A percentile compares a stretch with the other conserved stretches of the same genome.
Evolutionary conservation across 2,329 filamentous ascomycete genomes (phyloP).

Genomic region (Aureobasidium sp.): DNA sequence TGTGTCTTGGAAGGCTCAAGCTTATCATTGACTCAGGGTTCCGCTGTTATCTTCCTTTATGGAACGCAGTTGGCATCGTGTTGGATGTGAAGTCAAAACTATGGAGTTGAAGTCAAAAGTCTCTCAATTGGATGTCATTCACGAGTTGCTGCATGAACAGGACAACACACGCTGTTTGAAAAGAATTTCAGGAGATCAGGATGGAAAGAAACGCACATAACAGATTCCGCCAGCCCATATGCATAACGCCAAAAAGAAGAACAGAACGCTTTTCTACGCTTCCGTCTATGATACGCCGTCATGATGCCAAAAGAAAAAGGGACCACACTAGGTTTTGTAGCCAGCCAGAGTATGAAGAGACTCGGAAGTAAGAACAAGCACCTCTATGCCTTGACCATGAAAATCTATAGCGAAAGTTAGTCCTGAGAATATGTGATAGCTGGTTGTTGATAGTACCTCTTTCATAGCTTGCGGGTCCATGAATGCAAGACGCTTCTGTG

Average conservation of each 20-base stretch:
- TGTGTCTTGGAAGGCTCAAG: too few species aligned
- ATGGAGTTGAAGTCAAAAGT: too few species aligned
- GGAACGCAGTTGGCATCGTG: too few species aligned
- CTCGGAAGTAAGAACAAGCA: background rate
- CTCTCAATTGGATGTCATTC: background rate
- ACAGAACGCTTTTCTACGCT: constrained; percentile 12
- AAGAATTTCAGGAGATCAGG: background rate
- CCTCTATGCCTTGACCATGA: constrained; percentile 54
- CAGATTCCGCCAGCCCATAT: background rate
- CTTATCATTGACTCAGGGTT: too few species aligned
- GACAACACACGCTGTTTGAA: too few species aligned
- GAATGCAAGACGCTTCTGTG: constrained; percentile 77
- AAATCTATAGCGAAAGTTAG: constrained; percentile 45
- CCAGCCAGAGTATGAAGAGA: background rate
- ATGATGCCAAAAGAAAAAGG: background rate
- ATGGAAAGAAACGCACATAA: background rate
- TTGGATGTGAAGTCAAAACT: too few species aligned
- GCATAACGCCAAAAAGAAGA: background rate
- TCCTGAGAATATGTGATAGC: constrained; percentile 20
- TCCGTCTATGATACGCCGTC: background rate
- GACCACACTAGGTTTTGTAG: background rate
- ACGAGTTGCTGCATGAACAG: background rate
- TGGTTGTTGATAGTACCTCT: constrained; percentile 52
- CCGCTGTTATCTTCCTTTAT: too few species aligned
- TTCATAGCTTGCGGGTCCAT: constrained; percentile 76